Conservation (phyloP, 345 rosid species). For the Atalantia buxifolia region DNA sequence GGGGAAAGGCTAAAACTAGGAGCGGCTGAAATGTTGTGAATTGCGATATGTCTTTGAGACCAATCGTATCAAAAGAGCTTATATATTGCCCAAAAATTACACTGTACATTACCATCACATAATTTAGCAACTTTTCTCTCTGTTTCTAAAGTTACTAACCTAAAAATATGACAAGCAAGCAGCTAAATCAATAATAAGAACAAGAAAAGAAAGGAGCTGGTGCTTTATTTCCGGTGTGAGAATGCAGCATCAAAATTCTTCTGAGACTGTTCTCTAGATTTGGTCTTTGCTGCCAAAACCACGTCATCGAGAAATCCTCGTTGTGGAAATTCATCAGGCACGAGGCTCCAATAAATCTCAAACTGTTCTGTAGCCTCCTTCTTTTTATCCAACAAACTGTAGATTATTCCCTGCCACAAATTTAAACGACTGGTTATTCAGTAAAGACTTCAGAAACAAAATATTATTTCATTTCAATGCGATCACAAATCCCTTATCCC, state of each 20-base stretch:
- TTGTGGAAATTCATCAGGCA: conserved; percentile 85
- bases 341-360: conserved; percentile 66
- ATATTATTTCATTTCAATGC: neutral
- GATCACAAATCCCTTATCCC: neutral
- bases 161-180: neutral
- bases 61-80: neutral
- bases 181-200: neutral
- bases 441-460: neutral
- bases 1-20: too few species aligned
- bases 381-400: conserved; percentile 69
- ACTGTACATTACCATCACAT: neutral
- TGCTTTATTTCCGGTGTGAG: conserved; percentile 22
- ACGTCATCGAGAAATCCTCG: conserved; percentile 79
- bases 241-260: conserved; percentile 53
- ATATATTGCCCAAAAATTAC: neutral
- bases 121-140: neutral
- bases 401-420: conserved; percentile 70
- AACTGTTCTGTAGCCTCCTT: conserved; percentile 80
- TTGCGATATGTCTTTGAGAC: neutral
- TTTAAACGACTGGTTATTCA: neutral
- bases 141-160: neutral
- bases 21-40: too few species aligned
- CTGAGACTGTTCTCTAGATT: conserved; percentile 47
- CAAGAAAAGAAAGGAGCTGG: neutral
- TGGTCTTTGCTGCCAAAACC: conserved; percentile 62